Evolutionary conservation across 2,329 filamentous ascomycete species (phyloP).

Genomic region (Mycosphaerelloides madeirae): DNA sequence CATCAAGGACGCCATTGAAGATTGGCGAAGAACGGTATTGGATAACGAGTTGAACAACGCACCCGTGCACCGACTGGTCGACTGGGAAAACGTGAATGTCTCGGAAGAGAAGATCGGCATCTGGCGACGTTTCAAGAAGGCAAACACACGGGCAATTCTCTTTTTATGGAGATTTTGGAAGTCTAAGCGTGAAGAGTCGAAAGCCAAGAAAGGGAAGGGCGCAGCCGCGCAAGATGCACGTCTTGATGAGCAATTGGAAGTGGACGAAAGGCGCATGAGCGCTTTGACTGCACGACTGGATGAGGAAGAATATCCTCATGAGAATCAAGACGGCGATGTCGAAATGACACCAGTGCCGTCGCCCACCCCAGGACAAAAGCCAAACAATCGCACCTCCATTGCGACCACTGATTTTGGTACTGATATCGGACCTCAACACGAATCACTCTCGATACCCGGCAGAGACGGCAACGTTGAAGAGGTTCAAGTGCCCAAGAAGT

Average conservation of each 20-base stretch:
- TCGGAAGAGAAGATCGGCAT: slow-evolving; percentile 76
- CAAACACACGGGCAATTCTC: slow-evolving; percentile 60
- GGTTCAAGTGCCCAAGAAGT: slow-evolving; percentile 41
- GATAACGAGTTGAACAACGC: slow-evolving; percentile 96
- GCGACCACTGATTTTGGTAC: slow-evolving; percentile 13
- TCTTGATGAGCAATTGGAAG: slow-evolving; percentile 47
- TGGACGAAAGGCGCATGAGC: slow-evolving; percentile 46
- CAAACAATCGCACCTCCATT: slow-evolving; percentile 20
- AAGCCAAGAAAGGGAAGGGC: slow-evolving; percentile 44
- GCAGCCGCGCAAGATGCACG: slow-evolving; percentile 41
- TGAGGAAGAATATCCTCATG: slow-evolving; percentile 33
- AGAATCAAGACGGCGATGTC: slow-evolving; percentile 60
- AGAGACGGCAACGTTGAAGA: slow-evolving; percentile 19
- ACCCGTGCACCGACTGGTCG: slow-evolving; percentile 79
- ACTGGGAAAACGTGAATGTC: slow-evolving; percentile 92
- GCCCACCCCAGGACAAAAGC: slow-evolving; percentile 57
- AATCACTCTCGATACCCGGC: slow-evolving; percentile 29
- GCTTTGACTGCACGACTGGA: slow-evolving; percentile 45
- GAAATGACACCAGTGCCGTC: slow-evolving; percentile 95
- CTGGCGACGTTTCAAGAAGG: slow-evolving; percentile 91
- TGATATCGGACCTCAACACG: slow-evolving; percentile 8
- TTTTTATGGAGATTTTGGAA: slow-evolving; percentile 51
- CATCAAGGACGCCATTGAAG: slow-evolving; percentile 92
- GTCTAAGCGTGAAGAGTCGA: slow-evolving; percentile 36
- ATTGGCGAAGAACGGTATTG: slow-evolving; percentile 84